A percentile compares a stretch with the other conserved stretches of the same genome.
Conservation (phyloP, 768 basidiomycete species). For the Rhodotorula kratochvilovae region DNA sequence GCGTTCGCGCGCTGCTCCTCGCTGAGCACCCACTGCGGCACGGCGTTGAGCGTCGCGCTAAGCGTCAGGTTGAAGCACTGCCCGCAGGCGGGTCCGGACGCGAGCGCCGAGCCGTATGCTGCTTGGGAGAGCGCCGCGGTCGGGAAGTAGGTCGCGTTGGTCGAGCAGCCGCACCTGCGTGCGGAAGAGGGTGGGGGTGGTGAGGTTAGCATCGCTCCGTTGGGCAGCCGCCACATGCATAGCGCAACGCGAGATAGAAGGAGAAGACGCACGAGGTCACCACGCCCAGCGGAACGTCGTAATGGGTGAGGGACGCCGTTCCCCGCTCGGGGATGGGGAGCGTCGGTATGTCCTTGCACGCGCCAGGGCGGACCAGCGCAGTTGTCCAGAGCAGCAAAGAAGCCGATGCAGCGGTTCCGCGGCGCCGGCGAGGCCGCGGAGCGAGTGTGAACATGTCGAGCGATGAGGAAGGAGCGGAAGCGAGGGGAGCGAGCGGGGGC, state of each 20-base stretch:
- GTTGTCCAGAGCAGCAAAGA: background rate
- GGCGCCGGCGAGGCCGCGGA: no score
- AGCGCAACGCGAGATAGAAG: background rate
- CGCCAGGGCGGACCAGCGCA: background rate
- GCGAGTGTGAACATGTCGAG: background rate
- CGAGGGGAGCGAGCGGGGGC: background rate
- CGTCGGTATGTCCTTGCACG: conserved; percentile 9
- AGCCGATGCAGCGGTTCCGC: background rate
- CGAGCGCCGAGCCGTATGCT: conserved; percentile 8
- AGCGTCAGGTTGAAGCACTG: conserved; percentile 25
- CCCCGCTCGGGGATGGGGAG: conserved; percentile 9
- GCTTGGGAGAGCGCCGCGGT: conserved; percentile 25
- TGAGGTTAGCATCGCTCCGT: no score
- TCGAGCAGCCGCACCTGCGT: conserved; percentile 18
- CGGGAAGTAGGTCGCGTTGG: conserved; percentile 10
- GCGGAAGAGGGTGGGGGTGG: no score
- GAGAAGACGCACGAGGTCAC: conserved; percentile 2
- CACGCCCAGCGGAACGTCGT: conserved; percentile 6
- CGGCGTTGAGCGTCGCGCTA: background rate
- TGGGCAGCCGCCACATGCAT: no score
- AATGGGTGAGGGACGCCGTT: conserved; percentile 12
- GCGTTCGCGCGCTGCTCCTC: background rate
- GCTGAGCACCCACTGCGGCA: conserved; percentile 2
- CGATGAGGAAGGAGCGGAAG: background rate
- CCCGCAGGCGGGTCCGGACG: conserved; percentile 26